Conservation (phyloP, 2,329 filamentous ascomycete genomes). For the Mariannaea sp. region DNA sequence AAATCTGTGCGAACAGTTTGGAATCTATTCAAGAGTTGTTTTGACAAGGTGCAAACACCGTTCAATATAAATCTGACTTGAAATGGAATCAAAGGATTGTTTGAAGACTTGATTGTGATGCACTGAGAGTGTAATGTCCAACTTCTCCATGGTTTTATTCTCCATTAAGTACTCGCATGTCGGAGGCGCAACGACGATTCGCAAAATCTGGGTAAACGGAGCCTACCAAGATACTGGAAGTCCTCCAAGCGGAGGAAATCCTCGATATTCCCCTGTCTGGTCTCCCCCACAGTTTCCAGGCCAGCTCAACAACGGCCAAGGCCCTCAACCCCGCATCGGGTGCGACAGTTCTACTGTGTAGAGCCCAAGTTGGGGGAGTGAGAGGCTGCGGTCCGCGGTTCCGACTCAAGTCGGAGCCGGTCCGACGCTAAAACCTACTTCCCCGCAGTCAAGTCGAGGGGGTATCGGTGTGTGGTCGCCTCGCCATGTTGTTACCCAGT, state of each 20-base stretch:
- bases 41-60: too few species aligned
- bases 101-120: background rate
- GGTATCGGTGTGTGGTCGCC: too few species aligned
- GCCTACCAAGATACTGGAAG: background rate
- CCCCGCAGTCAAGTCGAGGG: background rate
- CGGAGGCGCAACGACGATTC: background rate
- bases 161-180: constrained; percentile 3
- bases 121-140: background rate
- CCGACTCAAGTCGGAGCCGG: constrained; percentile 9
- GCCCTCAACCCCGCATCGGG: constrained; percentile 18
- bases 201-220: background rate
- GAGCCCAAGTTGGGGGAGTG: too few species aligned
- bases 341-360: too few species aligned
- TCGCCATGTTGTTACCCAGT: too few species aligned
- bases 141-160: background rate
- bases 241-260: background rate
- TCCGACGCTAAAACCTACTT: constrained; percentile 5
- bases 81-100: too few species aligned
- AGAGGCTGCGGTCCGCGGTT: constrained; percentile 1
- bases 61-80: too few species aligned
- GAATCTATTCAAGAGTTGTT: constrained; percentile 25
- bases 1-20: constrained; percentile 1
- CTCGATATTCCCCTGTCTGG: constrained; percentile 1
- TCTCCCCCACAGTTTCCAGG: background rate
- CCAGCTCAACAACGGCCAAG: too few species aligned